Evolutionary conservation across 1,284 basidiomycete species (phyloP).

Genomic region (Nidula niveotomentosa): DNA sequence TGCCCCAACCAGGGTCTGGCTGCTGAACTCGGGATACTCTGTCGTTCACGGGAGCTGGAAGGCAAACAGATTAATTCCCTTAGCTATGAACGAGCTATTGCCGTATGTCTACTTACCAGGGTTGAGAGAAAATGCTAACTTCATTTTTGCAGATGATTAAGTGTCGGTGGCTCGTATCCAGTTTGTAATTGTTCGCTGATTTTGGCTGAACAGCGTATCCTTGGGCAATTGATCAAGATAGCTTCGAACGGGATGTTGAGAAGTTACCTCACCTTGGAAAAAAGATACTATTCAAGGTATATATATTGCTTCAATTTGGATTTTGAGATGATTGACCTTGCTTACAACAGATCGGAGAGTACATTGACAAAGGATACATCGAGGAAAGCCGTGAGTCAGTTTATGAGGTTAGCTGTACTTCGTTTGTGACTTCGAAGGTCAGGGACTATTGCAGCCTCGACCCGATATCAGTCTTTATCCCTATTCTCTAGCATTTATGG

Average conservation of each 20-base stretch:
- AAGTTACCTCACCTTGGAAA: slow-evolving; percentile 60
- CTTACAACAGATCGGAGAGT: slow-evolving; percentile 58
- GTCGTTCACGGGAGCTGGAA: slow-evolving; percentile 57
- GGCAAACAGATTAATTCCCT: slow-evolving; percentile 63
- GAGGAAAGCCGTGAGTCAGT: slow-evolving; percentile 54
- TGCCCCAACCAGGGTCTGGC: slow-evolving; percentile 66
- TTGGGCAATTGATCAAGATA: slow-evolving; percentile 40
- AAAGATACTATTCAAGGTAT: slow-evolving; percentile 61
- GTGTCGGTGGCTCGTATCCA: slow-evolving; percentile 34
- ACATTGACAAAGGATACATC: slow-evolving; percentile 51
- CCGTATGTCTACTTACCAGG: slow-evolving; percentile 38
- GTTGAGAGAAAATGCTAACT: neutral
- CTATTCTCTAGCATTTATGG: slow-evolving; percentile 69
- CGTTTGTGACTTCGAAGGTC: neutral
- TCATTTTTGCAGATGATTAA: slow-evolving; percentile 48
- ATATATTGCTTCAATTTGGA: too few relatives aligned
- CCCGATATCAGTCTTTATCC: slow-evolving; percentile 55
- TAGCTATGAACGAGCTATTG: slow-evolving; percentile 66
- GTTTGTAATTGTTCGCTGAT: neutral
- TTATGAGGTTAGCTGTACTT: neutral
- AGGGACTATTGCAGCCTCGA: slow-evolving; percentile 48
- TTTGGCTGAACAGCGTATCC: slow-evolving; percentile 57
- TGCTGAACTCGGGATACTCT: slow-evolving; percentile 57
- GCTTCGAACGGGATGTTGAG: slow-evolving; percentile 41
- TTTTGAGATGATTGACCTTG: too few relatives aligned